Evolutionary conservation across 805 yeast genomes (phyloP).

Genomic region (Maudiozyma pseudohumilis): DNA sequence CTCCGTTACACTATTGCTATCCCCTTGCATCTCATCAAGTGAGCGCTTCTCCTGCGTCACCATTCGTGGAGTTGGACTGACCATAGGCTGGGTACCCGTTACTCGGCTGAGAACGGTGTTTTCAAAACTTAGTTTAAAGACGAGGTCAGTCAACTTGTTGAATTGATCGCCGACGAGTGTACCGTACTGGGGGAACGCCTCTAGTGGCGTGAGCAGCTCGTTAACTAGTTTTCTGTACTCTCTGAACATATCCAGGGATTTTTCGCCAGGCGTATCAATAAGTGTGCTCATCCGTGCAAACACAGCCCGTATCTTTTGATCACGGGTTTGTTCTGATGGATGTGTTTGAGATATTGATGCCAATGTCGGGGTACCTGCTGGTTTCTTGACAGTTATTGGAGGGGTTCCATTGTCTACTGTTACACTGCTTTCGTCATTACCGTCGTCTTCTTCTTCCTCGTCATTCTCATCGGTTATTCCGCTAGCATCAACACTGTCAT

Average conservation of each 20-base stretch:
- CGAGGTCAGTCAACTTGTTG: not conserved
- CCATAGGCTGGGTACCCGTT: no score
- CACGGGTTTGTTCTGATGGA: not conserved
- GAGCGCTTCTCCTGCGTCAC: no score
- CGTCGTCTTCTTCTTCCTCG: no score
- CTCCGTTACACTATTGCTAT: no score
- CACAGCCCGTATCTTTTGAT: not conserved
- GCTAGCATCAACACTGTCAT: no score
- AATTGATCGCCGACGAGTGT: not conserved
- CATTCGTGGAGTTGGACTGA: no score
- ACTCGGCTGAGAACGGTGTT: not conserved
- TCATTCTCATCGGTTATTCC: no score
- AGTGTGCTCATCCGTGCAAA: not conserved
- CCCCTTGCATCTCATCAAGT: no score
- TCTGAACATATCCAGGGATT: not conserved
- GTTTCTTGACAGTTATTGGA: no score
- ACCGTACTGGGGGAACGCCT: not conserved
- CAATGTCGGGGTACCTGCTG: no score
- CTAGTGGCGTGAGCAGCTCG: not conserved
- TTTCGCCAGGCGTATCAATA: not conserved
- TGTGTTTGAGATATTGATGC: not conserved
- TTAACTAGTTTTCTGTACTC: not conserved
- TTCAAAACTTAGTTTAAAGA: slow-evolving; percentile 1
- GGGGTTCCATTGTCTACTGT: no score
- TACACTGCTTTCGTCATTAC: no score